phyloP scores from a whole-genome alignment of 73 alveolate genomes.

The Paramecium biaurelia region DNA sequence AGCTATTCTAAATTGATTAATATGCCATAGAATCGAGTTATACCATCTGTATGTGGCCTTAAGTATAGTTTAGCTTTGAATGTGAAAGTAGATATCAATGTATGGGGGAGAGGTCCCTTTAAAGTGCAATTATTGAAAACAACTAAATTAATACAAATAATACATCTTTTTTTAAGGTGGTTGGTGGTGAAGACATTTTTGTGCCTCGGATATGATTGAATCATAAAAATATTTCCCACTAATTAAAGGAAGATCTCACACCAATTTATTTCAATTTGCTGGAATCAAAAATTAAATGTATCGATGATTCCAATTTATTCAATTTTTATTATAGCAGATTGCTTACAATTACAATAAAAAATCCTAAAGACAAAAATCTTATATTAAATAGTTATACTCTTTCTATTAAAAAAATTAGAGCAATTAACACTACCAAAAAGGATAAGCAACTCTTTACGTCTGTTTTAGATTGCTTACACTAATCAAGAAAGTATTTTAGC shows the following conservation, averaged over 20 bases:
- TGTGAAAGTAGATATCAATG: slow-evolving; percentile 7
- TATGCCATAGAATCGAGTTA: background rate
- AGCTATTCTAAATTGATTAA: background rate
- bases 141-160: background rate
- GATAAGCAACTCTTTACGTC: background rate
- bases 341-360: too few species aligned
- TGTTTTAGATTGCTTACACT: background rate
- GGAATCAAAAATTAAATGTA: background rate
- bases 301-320: background rate
- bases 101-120: slow-evolving; percentile 48
- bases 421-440: background rate
- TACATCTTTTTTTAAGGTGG: background rate
- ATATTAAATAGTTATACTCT: too few species aligned
- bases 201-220: background rate
- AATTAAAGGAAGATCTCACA: background rate
- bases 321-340: background rate
- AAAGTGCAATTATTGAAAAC: background rate
- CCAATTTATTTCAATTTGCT: background rate
- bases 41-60: background rate
- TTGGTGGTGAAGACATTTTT: slow-evolving; percentile 42
- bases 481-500: background rate
- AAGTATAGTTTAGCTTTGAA: slow-evolving; percentile 29
- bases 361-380: too few species aligned
- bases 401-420: too few species aligned
- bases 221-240: background rate